Evolutionary conservation across 108 stramenopile species (phyloP).

Genomic region (Cylindrotheca closterium): DNA sequence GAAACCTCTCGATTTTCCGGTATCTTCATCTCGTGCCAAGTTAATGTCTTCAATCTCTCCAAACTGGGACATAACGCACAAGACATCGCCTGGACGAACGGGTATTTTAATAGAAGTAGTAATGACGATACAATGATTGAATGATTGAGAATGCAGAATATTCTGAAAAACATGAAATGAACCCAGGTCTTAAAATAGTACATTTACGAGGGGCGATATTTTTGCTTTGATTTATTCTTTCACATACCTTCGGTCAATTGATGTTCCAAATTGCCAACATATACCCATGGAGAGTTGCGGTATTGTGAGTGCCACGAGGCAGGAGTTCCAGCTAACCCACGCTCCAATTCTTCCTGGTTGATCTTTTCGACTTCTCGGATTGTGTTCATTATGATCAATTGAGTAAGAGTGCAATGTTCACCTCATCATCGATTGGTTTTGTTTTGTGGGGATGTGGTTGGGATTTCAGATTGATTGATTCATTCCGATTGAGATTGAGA

Average conservation of each 20-base stretch:
- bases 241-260: slow-evolving; percentile 81
- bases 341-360: slow-evolving; percentile 87
- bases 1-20: slow-evolving; percentile 91
- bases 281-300: slow-evolving; percentile 94
- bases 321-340: slow-evolving; percentile 78
- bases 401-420: too few species aligned
- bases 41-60: slow-evolving; percentile 94
- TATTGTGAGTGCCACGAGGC: slow-evolving; percentile 98
- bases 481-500: too few species aligned
- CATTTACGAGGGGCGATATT: too few species aligned
- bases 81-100: slow-evolving; percentile 76
- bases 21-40: slow-evolving; percentile 91
- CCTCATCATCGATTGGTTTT: background rate
- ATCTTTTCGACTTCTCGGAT: slow-evolving; percentile 88
- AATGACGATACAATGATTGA: too few species aligned
- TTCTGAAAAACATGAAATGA: too few species aligned
- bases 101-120: too few species aligned
- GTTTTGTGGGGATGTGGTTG: background rate
- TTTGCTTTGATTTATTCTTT: slow-evolving; percentile 21
- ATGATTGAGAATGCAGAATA: too few species aligned
- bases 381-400: slow-evolving; percentile 75
- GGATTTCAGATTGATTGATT: background rate
- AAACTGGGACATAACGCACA: slow-evolving; percentile 93
- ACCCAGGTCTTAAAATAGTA: too few species aligned
- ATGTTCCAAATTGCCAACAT: slow-evolving; percentile 85